Conservation (phyloP, 176 grass and related monocot genomes). For the Thalia dealbata region DNA sequence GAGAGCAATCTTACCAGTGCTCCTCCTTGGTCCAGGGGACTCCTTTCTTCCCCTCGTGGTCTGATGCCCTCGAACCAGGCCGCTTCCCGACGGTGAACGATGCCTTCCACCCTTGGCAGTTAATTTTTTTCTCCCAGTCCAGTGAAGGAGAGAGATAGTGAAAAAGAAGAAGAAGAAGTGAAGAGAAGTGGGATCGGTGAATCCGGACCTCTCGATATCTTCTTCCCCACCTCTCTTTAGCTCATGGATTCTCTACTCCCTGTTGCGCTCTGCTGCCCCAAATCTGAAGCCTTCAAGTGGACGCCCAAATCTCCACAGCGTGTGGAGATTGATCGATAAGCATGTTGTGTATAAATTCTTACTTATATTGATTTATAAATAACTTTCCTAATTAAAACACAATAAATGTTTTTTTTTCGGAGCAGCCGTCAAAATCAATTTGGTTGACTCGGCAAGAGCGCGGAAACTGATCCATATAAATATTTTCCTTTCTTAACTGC, state of each 20-base stretch:
- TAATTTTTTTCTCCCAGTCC: constrained; percentile 34
- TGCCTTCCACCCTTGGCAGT: constrained; percentile 27
- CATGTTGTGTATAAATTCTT: too few relatives aligned
- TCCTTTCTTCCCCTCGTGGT: constrained; percentile 94
- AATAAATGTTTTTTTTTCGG: too few relatives aligned
- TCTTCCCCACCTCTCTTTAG: not conserved
- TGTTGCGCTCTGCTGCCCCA: not conserved
- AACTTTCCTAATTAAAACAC: too few relatives aligned
- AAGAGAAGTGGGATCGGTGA: not conserved
- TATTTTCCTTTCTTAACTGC: too few relatives aligned
- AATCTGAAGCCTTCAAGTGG: not conserved
- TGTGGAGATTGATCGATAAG: too few relatives aligned
- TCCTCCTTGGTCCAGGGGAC: constrained; percentile 95
- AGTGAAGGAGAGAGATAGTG: constrained; percentile 27
- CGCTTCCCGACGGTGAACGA: constrained; percentile 34
- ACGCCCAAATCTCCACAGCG: too few relatives aligned
- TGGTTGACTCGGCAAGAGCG: too few relatives aligned
- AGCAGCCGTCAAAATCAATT: too few relatives aligned
- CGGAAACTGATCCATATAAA: too few relatives aligned
- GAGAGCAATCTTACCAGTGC: constrained; percentile 44
- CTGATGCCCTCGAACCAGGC: constrained; percentile 31
- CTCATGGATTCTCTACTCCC: not conserved
- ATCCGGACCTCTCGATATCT: not conserved
- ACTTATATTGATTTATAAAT: too few relatives aligned
- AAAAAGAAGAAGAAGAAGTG: too few relatives aligned